Evolutionary conservation across 805 yeast genomes (phyloP), one percentile per base, ranked within the genome.

Genomic region (Zygotorulaspora chibaensis): DNA sequence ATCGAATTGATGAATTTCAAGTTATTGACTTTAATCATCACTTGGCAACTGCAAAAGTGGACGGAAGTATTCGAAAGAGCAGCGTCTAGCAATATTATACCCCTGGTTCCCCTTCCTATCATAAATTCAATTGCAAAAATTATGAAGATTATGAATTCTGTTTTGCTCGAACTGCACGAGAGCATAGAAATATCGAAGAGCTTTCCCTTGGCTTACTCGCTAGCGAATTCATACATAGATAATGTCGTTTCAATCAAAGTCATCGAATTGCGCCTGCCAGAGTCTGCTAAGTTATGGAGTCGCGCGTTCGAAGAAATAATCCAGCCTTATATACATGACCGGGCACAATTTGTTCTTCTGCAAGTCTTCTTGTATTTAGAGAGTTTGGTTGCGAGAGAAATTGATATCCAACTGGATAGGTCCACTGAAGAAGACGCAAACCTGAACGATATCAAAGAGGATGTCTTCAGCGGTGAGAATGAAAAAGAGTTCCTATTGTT

Each of bases 31-130:
- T 35, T 62, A 17, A 33, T 58, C 10, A 57, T 53, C 12, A 50
- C 62, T 8, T 61, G 68, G 65, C 52, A 58, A 38, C 39, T 63
- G 34, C 60, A 61, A 33, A 55, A 53, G 39, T 64, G 67, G 67
- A 47, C 50, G 2, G 58, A 56, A 11, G 50, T 59, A 16, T 38
- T 62, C 9, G 50, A 53, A 18, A 50, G 45, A 42, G 30, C 51
- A 5, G 5, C 40, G 8, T 25, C 38, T 7, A 40, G 28, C 12
- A 37, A 35, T 20, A 23, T 28, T 8, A 35, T 27, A 12, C 23
- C 40, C 2, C 46, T 38, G 38, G 43, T 44, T 8, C 41, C 54
- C 6, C 37, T n/a, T 8, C 38, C 43, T 28, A 45, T 53, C 8
- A 18, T 52, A 23, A 42, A 44, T 12, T 42, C 50, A 11, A 40